Conservation (phyloP, 257 asterid genomes). For the Petrea volubilis region DNA sequence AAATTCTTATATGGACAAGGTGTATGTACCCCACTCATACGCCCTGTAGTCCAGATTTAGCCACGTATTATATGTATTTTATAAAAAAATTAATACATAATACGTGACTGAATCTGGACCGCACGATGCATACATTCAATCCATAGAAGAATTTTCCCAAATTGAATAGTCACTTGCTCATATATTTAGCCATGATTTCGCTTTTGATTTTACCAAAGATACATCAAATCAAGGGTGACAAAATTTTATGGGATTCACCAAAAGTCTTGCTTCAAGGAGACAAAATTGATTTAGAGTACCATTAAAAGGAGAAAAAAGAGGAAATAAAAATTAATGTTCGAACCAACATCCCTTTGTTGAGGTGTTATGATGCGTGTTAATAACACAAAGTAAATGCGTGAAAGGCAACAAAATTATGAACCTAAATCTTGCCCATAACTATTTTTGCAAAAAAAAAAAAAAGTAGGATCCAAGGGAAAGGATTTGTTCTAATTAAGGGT, state of each 20-base stretch:
- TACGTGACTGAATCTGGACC: no score
- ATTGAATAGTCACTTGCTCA: no score
- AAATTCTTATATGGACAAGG: no score
- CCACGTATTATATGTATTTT: no score
- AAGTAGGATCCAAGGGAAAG: slow-evolving; percentile 21
- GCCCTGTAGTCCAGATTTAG: no score
- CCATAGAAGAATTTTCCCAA: no score
- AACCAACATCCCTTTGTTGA: slow-evolving; percentile 24
- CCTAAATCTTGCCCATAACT: slow-evolving; percentile 18
- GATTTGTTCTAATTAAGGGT: neutral
- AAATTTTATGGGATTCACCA: slow-evolving; percentile 9
- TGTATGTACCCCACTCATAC: no score
- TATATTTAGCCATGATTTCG: neutral
- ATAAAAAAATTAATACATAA: no score
- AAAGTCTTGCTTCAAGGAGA: slow-evolving; percentile 21
- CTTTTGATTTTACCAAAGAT: slow-evolving; percentile 13
- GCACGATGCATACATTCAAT: no score
- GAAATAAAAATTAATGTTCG: neutral
- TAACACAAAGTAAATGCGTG: slow-evolving; percentile 33
- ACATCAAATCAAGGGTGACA: slow-evolving; percentile 10
- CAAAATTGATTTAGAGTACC: slow-evolving; percentile 8
- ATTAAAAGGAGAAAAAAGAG: neutral
- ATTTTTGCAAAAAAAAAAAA: slow-evolving; percentile 11
- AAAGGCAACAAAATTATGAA: slow-evolving; percentile 27
- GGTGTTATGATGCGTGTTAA: slow-evolving; percentile 26